A percentile compares a stretch with the other conserved stretches of the same genome.
phyloP scores from a whole-genome alignment of 1,284 basidiomycete genomes.

The Rhodofomes roseus region DNA sequence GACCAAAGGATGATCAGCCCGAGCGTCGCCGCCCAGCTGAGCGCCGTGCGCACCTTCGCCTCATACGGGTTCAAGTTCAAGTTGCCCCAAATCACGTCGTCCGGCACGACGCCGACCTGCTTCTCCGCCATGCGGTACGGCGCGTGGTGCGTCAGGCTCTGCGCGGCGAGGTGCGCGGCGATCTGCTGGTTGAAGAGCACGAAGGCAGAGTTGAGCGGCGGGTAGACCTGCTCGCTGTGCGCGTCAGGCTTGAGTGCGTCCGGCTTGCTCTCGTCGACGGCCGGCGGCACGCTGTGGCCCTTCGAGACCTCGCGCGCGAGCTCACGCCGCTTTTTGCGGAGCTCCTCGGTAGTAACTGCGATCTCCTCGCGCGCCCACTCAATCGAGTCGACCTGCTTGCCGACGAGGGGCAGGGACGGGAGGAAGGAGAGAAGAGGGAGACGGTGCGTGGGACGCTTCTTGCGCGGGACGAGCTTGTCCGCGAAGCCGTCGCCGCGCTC shows the following conservation, averaged over 20 bases:
- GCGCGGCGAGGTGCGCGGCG: conserved; percentile 83
- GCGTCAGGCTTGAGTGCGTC: conserved; percentile 16
- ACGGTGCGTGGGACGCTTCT: conserved; percentile 79
- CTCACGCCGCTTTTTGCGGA: conserved; percentile 46
- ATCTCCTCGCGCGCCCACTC: conserved; percentile 85
- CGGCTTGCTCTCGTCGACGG: conserved; percentile 1
- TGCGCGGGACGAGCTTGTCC: conserved; percentile 59
- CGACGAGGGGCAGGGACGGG: conserved; percentile 61
- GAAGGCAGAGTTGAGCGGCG: conserved; percentile 82
- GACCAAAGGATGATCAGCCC: conserved; percentile 73
- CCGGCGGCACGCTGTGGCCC: conserved; percentile 15
- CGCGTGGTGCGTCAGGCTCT: conserved; percentile 71
- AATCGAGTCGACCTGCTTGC: conserved; percentile 88
- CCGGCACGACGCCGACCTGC: conserved; percentile 73
- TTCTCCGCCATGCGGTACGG: conserved; percentile 75
- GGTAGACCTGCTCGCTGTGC: conserved; percentile 45
- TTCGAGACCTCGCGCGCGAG: conserved; percentile 29
- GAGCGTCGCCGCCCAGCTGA: conserved; percentile 61
- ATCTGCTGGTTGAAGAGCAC: conserved; percentile 93
- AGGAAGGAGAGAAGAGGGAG: conserved; percentile 52
- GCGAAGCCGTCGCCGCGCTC: conserved; percentile 42
- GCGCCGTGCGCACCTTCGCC: conserved; percentile 55
- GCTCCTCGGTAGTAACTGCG: conserved; percentile 42
- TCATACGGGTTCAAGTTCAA: conserved; percentile 89
- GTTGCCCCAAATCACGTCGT: conserved; percentile 91